Evolutionary conservation across 352 stramenopile species (phyloP), one percentile per base, ranked within the genome.

Genomic region (Phytophthora tubulina): DNA sequence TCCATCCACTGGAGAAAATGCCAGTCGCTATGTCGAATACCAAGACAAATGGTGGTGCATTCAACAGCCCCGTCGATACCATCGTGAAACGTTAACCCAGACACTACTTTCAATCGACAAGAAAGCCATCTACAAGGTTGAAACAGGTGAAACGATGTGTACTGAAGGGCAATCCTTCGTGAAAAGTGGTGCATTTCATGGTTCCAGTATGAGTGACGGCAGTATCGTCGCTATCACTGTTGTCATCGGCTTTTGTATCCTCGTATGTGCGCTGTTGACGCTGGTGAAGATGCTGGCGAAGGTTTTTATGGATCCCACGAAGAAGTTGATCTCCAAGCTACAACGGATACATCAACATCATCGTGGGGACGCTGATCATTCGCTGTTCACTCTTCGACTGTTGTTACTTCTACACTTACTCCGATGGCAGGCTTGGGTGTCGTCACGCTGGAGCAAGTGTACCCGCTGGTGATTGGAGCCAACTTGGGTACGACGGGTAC

Each of bases 401-500:
- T 98, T 21, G 96, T 95, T 30, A 97, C 91, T 0, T 97, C 85
- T 32, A 90, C 87, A 7, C 68, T 88, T 4, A 97, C 91, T 10
- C 94, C 92, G 2, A 76, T 98, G 55, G 94, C 96, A 15, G 94
- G 92, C 35, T 74, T 97, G n/a, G 88, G 85, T 51, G 82, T 96
- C 13, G 78, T 98, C 58, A 86, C 80, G 7, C 68, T 98, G 6
- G 88, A 97, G 49, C 86, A 89, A 56, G 94, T 97, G 69, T 90
- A 93, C 52, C 92, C 92, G n/a, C 57, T 98, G 21, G 92, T 94
- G 57, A 79, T 98, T 14, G 94, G 92, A 60, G 89, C 94, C 59
- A 98, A 98, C 71, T 83, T 98, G 64, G 94, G 92, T 13, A 97
- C 94, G 35, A 98, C 91, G 79, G 73, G 86, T 11, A 97, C 90